Percentiles rank a stretch among this genome's conserved stretches.
Conservation (phyloP, 2,329 filamentous ascomycete species). For the Celoporthe dispersa region DNA sequence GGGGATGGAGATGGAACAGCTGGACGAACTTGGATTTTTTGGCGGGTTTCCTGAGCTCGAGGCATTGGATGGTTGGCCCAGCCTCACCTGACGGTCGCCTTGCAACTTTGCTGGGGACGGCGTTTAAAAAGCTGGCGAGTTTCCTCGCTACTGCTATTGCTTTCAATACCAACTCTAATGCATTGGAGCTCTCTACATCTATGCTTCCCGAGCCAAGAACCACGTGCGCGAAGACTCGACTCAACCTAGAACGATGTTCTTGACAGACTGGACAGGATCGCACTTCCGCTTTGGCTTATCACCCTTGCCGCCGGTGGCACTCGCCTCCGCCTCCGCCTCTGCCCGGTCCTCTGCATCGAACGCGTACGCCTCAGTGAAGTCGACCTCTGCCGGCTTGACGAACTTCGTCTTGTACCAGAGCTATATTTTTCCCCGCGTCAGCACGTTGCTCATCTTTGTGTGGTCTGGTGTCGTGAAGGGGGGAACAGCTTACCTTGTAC, state of each 20-base stretch:
- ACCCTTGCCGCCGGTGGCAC: slow-evolving; percentile 54
- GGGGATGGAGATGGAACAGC: slow-evolving; percentile 16
- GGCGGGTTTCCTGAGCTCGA: slow-evolving; percentile 28
- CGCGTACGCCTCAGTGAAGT: slow-evolving; percentile 34
- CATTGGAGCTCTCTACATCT: background rate
- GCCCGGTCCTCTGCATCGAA: slow-evolving; percentile 29
- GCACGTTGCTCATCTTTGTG: background rate
- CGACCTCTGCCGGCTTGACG: slow-evolving; percentile 36
- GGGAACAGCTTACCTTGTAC: slow-evolving; percentile 27
- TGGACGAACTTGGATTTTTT: slow-evolving; percentile 28
- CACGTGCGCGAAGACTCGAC: background rate
- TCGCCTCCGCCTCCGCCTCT: slow-evolving; percentile 34
- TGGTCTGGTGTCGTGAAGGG: background rate
- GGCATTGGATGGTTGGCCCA: slow-evolving; percentile 26
- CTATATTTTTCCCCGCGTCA: background rate
- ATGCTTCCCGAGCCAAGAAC: background rate
- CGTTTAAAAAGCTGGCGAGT: background rate
- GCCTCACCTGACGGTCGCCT: slow-evolving; percentile 7
- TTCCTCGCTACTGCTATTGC: background rate
- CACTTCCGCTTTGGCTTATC: slow-evolving; percentile 13
- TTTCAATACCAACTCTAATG: background rate
- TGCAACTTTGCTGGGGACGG: background rate
- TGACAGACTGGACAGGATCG: slow-evolving; percentile 12
- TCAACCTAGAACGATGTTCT: slow-evolving; percentile 19
- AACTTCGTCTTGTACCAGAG: slow-evolving; percentile 22